Evolutionary conservation across 2,329 filamentous ascomycete species (phyloP), one percentile per base, ranked within the genome.

Genomic region (Sporothrix sp.): DNA sequence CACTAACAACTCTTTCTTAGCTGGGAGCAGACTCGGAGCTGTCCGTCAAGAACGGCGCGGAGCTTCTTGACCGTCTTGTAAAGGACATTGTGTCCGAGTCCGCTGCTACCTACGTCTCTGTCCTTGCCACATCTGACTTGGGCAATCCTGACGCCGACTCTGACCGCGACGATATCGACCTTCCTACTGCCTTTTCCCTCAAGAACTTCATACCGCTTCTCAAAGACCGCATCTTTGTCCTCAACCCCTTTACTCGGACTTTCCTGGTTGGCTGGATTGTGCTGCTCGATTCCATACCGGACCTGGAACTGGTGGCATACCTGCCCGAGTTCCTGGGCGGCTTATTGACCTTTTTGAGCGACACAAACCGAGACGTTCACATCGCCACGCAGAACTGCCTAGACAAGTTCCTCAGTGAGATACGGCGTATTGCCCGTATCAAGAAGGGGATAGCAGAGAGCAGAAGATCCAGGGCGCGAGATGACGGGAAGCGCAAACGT

Each of bases 181-280:
- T 85, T 0, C 87, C 87, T 0, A 95, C 87, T 1, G 93, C 93
- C 14, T 98, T 98, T 66, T 97, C 90, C 5, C 78, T 98, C 18
- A 79, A 83, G 18, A 81, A 81, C 21, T 98, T 98, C 65, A 93
- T 98, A 46, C 93, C 94, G 1, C 74, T 98, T 13, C 77, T 98
- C 18, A 88, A 94, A 65, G 91, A 98, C 63, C 82, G 93, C 46
- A 96, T 98, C 52, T 87, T 87, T 67, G 91, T 96, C 25, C 79
- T 95, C 54, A 96, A 95, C 61, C 90, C 94, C 0, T 97, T 94
- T 63, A 96, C 91, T 3, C 78, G 93, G 46, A 95, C 87, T 13
- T 98, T 98, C 60, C 75, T 98, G 13, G 93, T 98, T 2, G 89
- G 88, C 28, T 98, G 93, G 93, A 87, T 98, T 52, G 94, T 85